phyloP scores from a whole-genome alignment of 805 yeast species.

The Wickerhamomyces bisporus region DNA sequence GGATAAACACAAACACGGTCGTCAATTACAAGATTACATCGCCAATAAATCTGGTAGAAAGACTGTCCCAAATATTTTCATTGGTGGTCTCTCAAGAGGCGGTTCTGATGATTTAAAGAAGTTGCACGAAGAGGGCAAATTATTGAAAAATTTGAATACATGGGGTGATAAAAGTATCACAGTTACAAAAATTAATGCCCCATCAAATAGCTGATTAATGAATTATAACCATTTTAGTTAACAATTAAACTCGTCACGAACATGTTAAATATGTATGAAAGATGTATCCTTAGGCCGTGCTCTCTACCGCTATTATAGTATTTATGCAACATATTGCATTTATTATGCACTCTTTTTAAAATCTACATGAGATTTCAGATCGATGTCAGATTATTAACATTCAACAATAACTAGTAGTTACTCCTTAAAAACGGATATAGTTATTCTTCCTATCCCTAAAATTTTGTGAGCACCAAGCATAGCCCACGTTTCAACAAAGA shows the following conservation, averaged over 20 bases:
- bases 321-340: no score
- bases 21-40: conserved; percentile 67
- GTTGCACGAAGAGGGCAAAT: conserved; percentile 51
- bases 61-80: conserved; percentile 87
- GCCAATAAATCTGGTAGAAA: conserved; percentile 64
- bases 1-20: conserved; percentile 75
- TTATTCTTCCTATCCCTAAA: no score
- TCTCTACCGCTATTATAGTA: no score
- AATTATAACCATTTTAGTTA: not conserved
- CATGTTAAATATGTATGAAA: no score
- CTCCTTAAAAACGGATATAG: no score
- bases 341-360: no score
- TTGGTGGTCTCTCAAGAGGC: conserved; percentile 73
- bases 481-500: no score
- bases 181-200: conserved; percentile 47
- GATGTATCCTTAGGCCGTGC: no score
- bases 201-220: conserved; percentile 46
- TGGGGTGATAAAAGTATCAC: conserved; percentile 59
- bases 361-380: no score
- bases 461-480: no score
- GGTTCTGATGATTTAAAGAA: conserved; percentile 79
- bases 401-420: no score
- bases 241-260: not conserved
- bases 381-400: no score
- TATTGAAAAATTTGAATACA: conserved; percentile 44